phyloP scores from a whole-genome alignment of 768 basidiomycete species.

The Hortiboletus campestris region DNA sequence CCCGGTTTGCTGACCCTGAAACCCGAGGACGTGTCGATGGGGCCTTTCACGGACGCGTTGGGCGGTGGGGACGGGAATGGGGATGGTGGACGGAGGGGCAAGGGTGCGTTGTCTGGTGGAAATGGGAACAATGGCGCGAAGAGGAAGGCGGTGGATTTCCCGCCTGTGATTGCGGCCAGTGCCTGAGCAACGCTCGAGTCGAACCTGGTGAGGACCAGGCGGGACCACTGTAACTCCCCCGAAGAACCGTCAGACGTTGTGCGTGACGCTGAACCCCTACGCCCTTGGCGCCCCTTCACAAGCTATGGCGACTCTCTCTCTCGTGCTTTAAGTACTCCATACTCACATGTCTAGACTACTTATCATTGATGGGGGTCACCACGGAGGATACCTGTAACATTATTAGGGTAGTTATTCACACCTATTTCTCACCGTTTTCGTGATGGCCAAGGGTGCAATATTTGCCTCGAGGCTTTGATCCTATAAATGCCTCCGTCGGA shows the following conservation, averaged over 20 bases:
- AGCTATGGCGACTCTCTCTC: not conserved
- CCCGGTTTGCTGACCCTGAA: constrained; percentile 18
- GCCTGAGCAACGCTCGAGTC: constrained; percentile 19
- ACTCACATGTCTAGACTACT: constrained; percentile 18
- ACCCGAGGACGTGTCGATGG: constrained; percentile 21
- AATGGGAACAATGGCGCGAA: constrained; percentile 14
- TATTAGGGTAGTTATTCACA: constrained; percentile 29
- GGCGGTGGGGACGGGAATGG: constrained; percentile 3
- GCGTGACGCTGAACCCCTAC: not conserved
- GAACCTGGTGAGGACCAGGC: not conserved
- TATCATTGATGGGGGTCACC: not conserved
- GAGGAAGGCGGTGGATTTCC: constrained; percentile 31
- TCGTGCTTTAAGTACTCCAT: not conserved
- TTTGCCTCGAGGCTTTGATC: not conserved
- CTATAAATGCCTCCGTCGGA: not conserved
- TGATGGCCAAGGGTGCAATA: no score
- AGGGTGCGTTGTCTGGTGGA: constrained; percentile 10
- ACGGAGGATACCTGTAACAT: constrained; percentile 36
- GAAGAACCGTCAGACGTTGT: not conserved
- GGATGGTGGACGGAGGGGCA: constrained; percentile 10
- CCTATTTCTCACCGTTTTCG: not conserved
- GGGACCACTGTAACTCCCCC: no score
- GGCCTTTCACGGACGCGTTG: constrained; percentile 8
- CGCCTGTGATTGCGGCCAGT: constrained; percentile 36
- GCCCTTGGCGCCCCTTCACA: not conserved